A percentile compares a stretch with the other conserved stretches of the same genome.
Evolutionary conservation across 106 monocot species (phyloP).

Genomic region (Iris macrosiphon): DNA sequence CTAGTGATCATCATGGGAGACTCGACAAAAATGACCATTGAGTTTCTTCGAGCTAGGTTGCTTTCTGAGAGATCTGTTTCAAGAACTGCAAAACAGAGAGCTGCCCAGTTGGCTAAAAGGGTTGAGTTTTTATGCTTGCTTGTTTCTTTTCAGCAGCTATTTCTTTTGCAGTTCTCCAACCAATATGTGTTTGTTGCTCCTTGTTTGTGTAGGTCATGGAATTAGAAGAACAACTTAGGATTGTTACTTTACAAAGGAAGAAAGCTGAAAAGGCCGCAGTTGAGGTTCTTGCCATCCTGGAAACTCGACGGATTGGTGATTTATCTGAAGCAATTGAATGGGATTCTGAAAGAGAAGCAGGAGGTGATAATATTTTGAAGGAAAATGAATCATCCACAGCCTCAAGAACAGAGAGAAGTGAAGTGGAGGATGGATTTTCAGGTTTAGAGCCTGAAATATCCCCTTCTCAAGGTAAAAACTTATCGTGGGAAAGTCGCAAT

Average conservation of each 20-base stretch:
- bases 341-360: slow-evolving; percentile 53
- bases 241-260: slow-evolving; percentile 60
- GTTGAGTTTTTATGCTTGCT: slow-evolving; percentile 29
- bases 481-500: slow-evolving; percentile 69
- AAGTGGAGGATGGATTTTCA: slow-evolving; percentile 53
- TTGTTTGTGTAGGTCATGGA: slow-evolving; percentile 57
- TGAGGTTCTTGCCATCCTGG: slow-evolving; percentile 76
- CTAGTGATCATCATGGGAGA: slow-evolving; percentile 57
- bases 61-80: slow-evolving; percentile 94
- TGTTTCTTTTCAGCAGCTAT: too few species aligned
- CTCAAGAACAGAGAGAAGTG: slow-evolving; percentile 36
- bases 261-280: slow-evolving; percentile 79
- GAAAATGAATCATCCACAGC: slow-evolving; percentile 27
- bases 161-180: too few species aligned
- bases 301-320: slow-evolving; percentile 52
- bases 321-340: slow-evolving; percentile 54
- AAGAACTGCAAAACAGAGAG: slow-evolving; percentile 75
- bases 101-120: slow-evolving; percentile 79
- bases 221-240: slow-evolving; percentile 75
- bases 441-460: slow-evolving; percentile 40
- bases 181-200: background rate
- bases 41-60: slow-evolving; percentile 89
- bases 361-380: slow-evolving; percentile 14
- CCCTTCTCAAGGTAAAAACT: slow-evolving; percentile 25
- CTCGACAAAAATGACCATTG: slow-evolving; percentile 78